Percentiles rank a stretch among this genome's conserved stretches.
phyloP scores from a whole-genome alignment of 495 filamentous ascomycete species.

The Tuber microsphaerosporum region DNA sequence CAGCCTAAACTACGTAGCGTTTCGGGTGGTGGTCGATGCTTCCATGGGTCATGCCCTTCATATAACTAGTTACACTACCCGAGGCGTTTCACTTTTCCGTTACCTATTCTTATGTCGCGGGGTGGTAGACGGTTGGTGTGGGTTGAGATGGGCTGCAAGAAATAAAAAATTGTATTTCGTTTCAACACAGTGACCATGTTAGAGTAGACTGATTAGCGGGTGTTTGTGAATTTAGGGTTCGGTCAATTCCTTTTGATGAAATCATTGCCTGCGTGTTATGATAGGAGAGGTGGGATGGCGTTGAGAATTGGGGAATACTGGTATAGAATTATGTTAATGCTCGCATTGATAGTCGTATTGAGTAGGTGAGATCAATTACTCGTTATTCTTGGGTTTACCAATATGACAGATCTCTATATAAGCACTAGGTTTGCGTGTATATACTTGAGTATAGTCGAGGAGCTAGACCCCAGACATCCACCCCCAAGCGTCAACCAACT shows the following conservation, averaged over 20 bases:
- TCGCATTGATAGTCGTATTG: neutral
- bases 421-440: neutral
- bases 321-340: neutral
- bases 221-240: neutral
- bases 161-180: constrained; percentile 3
- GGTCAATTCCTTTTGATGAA: neutral
- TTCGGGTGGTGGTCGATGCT: neutral
- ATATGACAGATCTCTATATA: neutral
- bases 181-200: neutral
- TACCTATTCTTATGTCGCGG: neutral
- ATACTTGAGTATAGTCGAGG: neutral
- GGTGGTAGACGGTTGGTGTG: neutral
- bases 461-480: neutral
- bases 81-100: neutral
- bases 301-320: neutral
- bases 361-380: neutral
- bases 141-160: neutral
- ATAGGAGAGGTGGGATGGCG: neutral
- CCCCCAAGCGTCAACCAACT: too few species aligned
- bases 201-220: neutral
- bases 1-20: neutral
- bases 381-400: neutral
- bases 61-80: neutral
- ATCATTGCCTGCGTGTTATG: neutral
- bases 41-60: neutral